These are phyloP conservation scores for Aspergillus fructus DNA, from an alignment of 2,329 filamentous ascomycete genomes.

Conservation along the genomic window DNA sequence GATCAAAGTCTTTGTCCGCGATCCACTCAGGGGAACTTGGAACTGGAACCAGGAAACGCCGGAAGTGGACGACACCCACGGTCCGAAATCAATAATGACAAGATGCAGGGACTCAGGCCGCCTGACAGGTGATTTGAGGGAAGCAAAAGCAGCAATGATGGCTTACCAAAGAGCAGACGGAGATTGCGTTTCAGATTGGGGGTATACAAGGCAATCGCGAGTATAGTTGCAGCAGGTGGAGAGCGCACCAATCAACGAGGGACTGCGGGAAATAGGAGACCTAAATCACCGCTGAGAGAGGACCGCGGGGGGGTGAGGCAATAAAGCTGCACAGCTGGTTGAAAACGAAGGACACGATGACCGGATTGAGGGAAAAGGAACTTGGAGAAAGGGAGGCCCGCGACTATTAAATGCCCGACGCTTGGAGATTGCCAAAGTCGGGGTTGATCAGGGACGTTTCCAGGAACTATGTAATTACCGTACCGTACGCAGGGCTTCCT, in stretches of 20 bases:
- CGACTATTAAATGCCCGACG: background rate
- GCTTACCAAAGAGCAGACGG: constrained; percentile 10
- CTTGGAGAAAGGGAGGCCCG: constrained; percentile 3
- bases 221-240: background rate
- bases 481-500: background rate
- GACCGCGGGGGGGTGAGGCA: constrained; percentile 2
- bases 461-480: background rate
- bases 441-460: background rate
- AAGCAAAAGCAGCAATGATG: background rate
- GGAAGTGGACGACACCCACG: background rate
- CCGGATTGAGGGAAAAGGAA: constrained; percentile 2
- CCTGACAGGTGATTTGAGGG: background rate
- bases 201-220: constrained; percentile 2
- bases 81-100: background rate
- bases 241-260: constrained; percentile 17
- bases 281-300: constrained; percentile 8
- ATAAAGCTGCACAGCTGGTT: constrained; percentile 2
- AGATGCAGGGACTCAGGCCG: background rate
- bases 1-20: constrained; percentile 2
- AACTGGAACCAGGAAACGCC: background rate
- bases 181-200: constrained; percentile 5
- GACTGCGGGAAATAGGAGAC: constrained; percentile 13
- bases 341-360: constrained; percentile 11
- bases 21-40: constrained; percentile 6
- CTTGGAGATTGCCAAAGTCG: background rate